Base-by-base conservation (phyloP, 1,284 basidiomycete genomes). In the Ustanciosporium gigantosporum region DNA sequence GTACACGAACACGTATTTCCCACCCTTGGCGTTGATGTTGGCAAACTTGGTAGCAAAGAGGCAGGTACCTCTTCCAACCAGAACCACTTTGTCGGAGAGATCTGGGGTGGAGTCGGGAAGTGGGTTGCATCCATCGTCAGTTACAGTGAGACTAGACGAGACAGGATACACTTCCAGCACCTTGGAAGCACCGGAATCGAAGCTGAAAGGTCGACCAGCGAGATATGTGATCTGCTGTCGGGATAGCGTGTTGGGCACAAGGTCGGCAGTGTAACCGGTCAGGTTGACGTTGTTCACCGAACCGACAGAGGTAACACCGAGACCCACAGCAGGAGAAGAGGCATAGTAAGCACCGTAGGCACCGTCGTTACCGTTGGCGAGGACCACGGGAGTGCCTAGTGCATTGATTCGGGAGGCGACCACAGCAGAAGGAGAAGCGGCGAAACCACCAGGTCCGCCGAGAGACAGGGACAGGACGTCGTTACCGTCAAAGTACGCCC, bases 381-480 rank as follows among this genome's bases (percentile, higher is more conserved):
- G 55, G 29, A 66, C 53, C 20, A 61, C 50, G 9, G 59, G 61
- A 22, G 57, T 66, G 25, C 60, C 60, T n/a, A 64, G 68, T 20
- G 21, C 31, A 24, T 40, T 44, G 32, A 68, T 68, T 14, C 49
- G 48, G 9, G 41, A 46, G 14, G 55, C 61, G 21, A 70, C 60
- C 25, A 53, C 47, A 23, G 65, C 46, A 16, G 47, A 49, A 11
- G 65, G 38, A 21, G 53, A 45, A 27, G 60, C 46, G 39, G 41
- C 41, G 56, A 56, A 68, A 3, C 68, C 68, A 40, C 57, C 50
- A 14, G 61, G 45, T 17, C 82, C 83, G 27, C 86, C 86, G 15
- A 88, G 76, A 13, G 85, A 86, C 46, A 88, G 78, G 4, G 84
- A 85, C 52, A 88, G 78, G 43, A 87, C 82, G 69, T 88, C 83